Conservation (phyloP, 139 green algal species). For the Micractinium sp. region DNA sequence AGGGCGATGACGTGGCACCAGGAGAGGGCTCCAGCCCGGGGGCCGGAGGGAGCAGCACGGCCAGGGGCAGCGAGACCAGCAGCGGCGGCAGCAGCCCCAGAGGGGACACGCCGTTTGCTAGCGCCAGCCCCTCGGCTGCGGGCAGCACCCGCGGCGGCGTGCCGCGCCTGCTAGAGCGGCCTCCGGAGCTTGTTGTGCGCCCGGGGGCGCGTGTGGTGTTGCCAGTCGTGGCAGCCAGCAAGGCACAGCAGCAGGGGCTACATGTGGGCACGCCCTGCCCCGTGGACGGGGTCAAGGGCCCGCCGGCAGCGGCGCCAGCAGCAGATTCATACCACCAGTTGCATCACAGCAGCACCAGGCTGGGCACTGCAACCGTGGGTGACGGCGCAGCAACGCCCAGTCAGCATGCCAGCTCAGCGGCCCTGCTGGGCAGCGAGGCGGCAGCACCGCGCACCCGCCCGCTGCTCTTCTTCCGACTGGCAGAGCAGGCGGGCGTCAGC, state of each 20-base stretch:
- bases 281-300: background rate
- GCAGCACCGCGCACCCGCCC: background rate
- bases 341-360: background rate
- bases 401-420: background rate
- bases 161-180: conserved; percentile 15
- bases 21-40: background rate
- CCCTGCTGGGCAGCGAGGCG: background rate
- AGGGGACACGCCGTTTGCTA: background rate
- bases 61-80: background rate
- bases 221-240: conserved; percentile 1
- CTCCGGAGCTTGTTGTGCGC: conserved; percentile 13
- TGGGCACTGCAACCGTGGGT: background rate
- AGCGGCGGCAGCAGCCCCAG: conserved; percentile 2
- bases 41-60: background rate
- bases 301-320: background rate
- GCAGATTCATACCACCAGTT: background rate
- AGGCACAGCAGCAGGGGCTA: background rate
- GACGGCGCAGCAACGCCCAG: background rate
- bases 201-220: conserved; percentile 27
- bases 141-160: background rate
- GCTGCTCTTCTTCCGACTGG: conserved; percentile 52
- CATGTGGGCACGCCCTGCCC: conserved; percentile 2
- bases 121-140: background rate
- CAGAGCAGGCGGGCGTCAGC: conserved; percentile 38
- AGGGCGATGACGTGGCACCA: background rate